Evolutionary conservation across 179 eudicot species (phyloP), one percentile per base, ranked within the genome.

Genomic region (Spinacia oleracea): DNA sequence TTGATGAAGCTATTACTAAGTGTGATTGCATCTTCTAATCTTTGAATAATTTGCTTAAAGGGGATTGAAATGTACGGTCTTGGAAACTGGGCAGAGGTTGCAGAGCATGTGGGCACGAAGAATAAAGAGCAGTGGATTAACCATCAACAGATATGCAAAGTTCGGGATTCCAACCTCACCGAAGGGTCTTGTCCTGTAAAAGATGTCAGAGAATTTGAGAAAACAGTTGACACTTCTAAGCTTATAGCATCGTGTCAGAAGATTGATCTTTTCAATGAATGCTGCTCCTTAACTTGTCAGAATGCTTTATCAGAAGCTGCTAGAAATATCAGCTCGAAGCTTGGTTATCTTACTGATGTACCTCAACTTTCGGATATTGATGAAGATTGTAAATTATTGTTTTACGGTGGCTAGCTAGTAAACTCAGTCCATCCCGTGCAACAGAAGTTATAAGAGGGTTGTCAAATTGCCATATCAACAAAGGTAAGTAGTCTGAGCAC

Each of bases 61-160:
- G 97, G 97, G 14, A 89, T 91, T 76, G 93, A 89, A 80, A 93
- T 91, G 96, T 93, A 91, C 84, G 97, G 97, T 45, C 80, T 89
- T 74, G 92, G 90, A 27, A 91, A 93, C 82, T 93, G 96, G 96
- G 86, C 85, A 7, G 97, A 90, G 83, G 89, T 93, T 77, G 94
- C 94, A 18, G 97, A 90, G 84, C 97, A 93, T 81, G 97, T 91
- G 18, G 93, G 90, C 50, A 90, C 97, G 23, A 91, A 91, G 78
- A 85, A 80, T 78, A 89, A 87, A 83, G 88, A 84, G 78, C 85
- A 80, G 73, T 90, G 97, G 81, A 85, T 87, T 81, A 85, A 77
- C 15, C 97, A 91, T 62, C 87, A 84, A 74, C 85, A 84, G 62
- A 89, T 93, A 78, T 96, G 99, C 86, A 87, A 91, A 12, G 72